Base-by-base conservation (phyloP, 768 basidiomycete genomes). In the Chlorophyllum brunneum region DNA sequence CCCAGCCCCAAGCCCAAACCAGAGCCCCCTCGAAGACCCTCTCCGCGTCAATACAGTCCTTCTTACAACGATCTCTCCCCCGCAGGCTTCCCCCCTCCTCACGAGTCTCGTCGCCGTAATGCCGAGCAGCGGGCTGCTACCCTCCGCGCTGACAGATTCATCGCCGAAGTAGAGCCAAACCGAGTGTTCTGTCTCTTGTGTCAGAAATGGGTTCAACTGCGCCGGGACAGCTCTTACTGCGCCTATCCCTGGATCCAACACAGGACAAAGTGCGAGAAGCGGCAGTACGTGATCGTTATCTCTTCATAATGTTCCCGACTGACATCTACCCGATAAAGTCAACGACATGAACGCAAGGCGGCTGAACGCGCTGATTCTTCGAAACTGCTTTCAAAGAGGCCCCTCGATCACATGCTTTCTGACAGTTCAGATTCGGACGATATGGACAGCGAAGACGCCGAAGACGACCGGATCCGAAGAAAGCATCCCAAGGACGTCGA, bases 161-260 rank as follows among this genome's bases (percentile, higher is more conserved):
- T 89, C 48, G 77, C 75, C 16, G 75, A 81, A 50, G 88, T 91
- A 29, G 87, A 90, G 60, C 83, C 86, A 0, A 85, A 84, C 58
- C 66, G 82, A 24, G 86, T 90, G 0, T 88, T 89, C 58, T 92
- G 88, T 61, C 72, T 74, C 2, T 65, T 90, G 1, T 92, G 89
- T 63, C 73, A 78, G 60, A 89, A 90, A 66, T 91, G 88, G 88
- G 86, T 91, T 1, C 88, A 90, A 65, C 73, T 91, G 16, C 67
- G 88, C 36, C 87, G 88, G 63, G 88, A 91, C 58, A 82, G 80
- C 54, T 80, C 81, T 8, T 91, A 85, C 63, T 91, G 88, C 58
- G 85, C 88, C 47, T 88, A 89, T 62, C 88, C 88, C 33, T 91
- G 88, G 88, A 63, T 82, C 53, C 85, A 87, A 67, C 88, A 91